Evolutionary conservation across 1,139 yeast species (phyloP), one percentile per base, ranked within the genome.

Genomic region (Yarrowia galli): DNA sequence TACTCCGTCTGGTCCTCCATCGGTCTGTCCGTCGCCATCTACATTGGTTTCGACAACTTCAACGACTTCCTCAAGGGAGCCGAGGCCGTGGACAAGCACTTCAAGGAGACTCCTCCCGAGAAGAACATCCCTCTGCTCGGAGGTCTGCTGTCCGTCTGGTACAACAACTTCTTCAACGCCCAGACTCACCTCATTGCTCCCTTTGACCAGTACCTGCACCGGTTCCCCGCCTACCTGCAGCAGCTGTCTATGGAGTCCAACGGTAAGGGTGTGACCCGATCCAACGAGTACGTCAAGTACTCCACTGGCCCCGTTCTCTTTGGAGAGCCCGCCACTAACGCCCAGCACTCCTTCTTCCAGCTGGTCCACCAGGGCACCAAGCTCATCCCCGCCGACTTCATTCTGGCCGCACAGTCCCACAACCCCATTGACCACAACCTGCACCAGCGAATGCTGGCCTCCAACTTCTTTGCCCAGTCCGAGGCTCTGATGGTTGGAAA

Each of bases 1-100:
- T 95, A 95, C 87, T 93, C 98, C 32, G 99, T 95, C 70, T 95
- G 99, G 99, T 91, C 97, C 56, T 96, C 99, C 73, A 95, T 95
- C 80, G 99, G 99, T 71, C 87, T 95, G 75, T 91, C 98, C 43
- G 95, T 95, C 71, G 97, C 97, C 75, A 83, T 95, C 75, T 95
- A 90, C 86, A 89, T 95, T 80, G 99, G 99, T 71, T 95, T 80
- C 79, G 98, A 95, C 73, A 91, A 92, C 85, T 95, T 95, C 77
- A 92, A 91, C 71, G 85, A 85, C 71, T 92, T 95, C 85, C 86
- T 95, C 77, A 90, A 89, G 82, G 99, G 99, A 83, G 99, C 97
- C 72, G 97, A 95, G 83, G 96, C 98, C 67, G 89, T 93, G 76
- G 99, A 95, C 84, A 83, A 89, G 77, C 98, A 95, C 82, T 95